phyloP scores from a whole-genome alignment of 2,329 filamentous ascomycete genomes.

The Diplodia intermedia region DNA sequence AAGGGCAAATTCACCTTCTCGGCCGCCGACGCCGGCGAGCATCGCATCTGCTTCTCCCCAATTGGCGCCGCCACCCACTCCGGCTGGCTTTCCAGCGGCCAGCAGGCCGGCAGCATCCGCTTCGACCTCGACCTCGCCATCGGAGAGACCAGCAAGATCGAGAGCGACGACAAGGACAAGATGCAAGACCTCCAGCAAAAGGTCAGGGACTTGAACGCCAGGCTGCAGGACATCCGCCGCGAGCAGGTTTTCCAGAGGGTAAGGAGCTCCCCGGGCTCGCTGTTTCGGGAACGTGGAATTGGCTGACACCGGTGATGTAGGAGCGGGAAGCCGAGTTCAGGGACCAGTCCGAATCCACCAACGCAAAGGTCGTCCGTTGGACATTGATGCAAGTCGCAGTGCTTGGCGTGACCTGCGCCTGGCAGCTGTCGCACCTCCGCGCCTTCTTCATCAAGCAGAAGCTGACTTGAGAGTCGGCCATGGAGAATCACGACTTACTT shows the following conservation, averaged over 20 bases:
- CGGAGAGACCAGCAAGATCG: conserved; percentile 91
- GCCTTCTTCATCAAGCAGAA: conserved; percentile 99
- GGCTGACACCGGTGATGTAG: conserved; percentile 54
- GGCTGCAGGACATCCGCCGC: conserved; percentile 84
- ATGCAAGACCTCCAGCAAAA: conserved; percentile 87
- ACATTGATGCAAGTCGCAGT: conserved; percentile 88
- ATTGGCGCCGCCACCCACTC: conserved; percentile 72
- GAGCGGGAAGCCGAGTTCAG: conserved; percentile 98
- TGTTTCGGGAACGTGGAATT: not conserved
- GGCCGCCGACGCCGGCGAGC: conserved; percentile 91
- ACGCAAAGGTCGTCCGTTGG: conserved; percentile 91
- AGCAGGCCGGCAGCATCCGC: conserved; percentile 77
- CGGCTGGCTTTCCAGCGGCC: conserved; percentile 73
- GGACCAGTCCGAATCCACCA: conserved; percentile 95
- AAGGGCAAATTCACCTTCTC: conserved; percentile 93
- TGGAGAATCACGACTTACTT: conserved; percentile 18
- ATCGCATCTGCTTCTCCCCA: conserved; percentile 93
- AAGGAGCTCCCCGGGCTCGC: conserved; percentile 34
- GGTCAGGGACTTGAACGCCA: conserved; percentile 85
- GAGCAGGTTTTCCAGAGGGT: conserved; percentile 98
- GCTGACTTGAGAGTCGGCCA: conserved; percentile 71
- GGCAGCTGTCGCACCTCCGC: conserved; percentile 94
- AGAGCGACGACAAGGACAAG: conserved; percentile 92
- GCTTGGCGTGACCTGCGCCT: conserved; percentile 86
- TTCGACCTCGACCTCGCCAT: conserved; percentile 90